A percentile compares a stretch with the other conserved stretches of the same genome.
Evolutionary conservation across 129 eudicot species (phyloP).

Genomic region (Centrapalus pauciflorus): DNA sequence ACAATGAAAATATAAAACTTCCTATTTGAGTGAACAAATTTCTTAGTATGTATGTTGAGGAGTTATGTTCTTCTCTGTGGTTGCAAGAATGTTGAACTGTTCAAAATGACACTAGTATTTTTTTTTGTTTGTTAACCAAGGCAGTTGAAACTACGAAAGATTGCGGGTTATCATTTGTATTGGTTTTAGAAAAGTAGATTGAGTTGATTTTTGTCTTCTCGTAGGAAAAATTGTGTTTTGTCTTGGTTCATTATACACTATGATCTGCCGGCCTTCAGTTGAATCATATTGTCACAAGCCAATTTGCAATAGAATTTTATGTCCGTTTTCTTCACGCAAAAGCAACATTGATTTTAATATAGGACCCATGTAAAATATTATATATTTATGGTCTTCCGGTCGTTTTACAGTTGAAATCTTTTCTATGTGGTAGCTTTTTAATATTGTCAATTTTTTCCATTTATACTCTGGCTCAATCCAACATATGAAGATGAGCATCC

Average conservation of each 20-base stretch:
- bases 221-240: neutral
- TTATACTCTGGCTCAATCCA: too few relatives aligned
- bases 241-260: neutral
- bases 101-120: too few relatives aligned
- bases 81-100: neutral
- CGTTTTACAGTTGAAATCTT: neutral
- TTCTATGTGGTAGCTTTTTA: neutral
- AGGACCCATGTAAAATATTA: neutral
- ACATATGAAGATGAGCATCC: neutral
- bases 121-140: neutral
- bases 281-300: neutral
- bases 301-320: neutral
- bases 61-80: neutral
- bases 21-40: neutral
- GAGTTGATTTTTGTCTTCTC: neutral
- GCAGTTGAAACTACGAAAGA: too few relatives aligned
- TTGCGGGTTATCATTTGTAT: neutral
- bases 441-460: neutral
- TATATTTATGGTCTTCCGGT: neutral
- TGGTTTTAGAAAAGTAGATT: neutral
- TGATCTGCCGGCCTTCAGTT: neutral
- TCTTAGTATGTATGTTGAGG: neutral
- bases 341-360: neutral
- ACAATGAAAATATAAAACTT: neutral
- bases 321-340: conserved; percentile 9